phyloP scores from a whole-genome alignment of 352 stramenopile genomes.

The Phytophthora macrochlamydospora region DNA sequence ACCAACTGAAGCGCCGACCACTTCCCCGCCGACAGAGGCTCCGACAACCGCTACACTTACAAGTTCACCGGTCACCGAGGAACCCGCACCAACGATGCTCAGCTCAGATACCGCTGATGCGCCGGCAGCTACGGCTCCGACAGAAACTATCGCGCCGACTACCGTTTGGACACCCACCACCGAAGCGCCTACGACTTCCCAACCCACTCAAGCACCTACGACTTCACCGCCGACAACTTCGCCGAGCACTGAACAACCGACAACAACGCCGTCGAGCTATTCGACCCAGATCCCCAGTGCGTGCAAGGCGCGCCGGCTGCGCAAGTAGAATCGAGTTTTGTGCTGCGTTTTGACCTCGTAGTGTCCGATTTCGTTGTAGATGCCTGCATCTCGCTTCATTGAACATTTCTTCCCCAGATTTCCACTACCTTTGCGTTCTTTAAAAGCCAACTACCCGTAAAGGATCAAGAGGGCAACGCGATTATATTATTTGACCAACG shows the following conservation, averaged over 20 bases:
- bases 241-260: not conserved
- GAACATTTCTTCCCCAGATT: not conserved
- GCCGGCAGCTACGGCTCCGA: too few species aligned
- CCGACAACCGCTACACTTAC: too few species aligned
- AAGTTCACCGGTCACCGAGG: too few species aligned
- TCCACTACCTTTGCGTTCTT: not conserved
- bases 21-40: too few species aligned
- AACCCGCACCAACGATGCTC: too few species aligned
- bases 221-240: not conserved
- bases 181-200: too few species aligned
- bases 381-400: not conserved
- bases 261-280: slow-evolving; percentile 1
- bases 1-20: too few species aligned
- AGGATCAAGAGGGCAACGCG: not conserved
- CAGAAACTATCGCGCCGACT: too few species aligned
- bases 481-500: not conserved
- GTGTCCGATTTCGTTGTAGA: not conserved
- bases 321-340: slow-evolving; percentile 5
- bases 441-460: too few species aligned
- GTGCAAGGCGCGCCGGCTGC: slow-evolving; percentile 21
- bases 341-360: not conserved
- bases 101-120: too few species aligned
- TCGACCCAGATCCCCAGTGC: slow-evolving; percentile 7
- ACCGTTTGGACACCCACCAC: too few species aligned
- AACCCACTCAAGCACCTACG: not conserved